Evolutionary conservation across 108 stramenopile genomes (phyloP).

Genomic region (Pseudonitzschia pungens): DNA sequence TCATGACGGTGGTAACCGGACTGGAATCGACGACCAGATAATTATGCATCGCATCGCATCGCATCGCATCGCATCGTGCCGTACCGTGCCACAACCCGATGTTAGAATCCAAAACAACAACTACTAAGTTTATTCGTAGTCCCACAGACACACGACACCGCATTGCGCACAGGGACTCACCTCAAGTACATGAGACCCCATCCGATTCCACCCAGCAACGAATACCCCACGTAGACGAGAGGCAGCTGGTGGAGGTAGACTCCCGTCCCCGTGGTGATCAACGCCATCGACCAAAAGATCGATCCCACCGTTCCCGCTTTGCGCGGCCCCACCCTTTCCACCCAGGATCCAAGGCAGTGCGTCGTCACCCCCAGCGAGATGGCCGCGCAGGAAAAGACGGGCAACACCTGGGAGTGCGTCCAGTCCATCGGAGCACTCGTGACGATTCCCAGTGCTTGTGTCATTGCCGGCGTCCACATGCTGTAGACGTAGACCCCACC

Average conservation of each 20-base stretch:
- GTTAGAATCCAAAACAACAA: too few relatives aligned
- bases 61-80: not conserved
- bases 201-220: conserved; percentile 71
- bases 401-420: conserved; percentile 54
- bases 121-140: too few relatives aligned
- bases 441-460: conserved; percentile 43
- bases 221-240: conserved; percentile 76
- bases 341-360: conserved; percentile 65
- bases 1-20: conserved; percentile 75
- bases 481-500: conserved; percentile 57
- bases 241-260: conserved; percentile 66
- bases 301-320: conserved; percentile 44
- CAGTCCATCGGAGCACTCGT: conserved; percentile 60
- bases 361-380: conserved; percentile 65
- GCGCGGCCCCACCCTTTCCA: conserved; percentile 55
- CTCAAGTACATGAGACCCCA: conserved; percentile 79
- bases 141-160: not conserved
- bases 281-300: conserved; percentile 53
- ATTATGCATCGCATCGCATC: not conserved
- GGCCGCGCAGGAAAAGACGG: conserved; percentile 72
- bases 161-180: not conserved
- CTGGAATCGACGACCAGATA: not conserved
- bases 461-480: conserved; percentile 59
- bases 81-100: too few relatives aligned
- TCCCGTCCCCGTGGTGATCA: conserved; percentile 61